phyloP scores from a whole-genome alignment of 768 basidiomycete species.

The Calocybe cyanea region DNA sequence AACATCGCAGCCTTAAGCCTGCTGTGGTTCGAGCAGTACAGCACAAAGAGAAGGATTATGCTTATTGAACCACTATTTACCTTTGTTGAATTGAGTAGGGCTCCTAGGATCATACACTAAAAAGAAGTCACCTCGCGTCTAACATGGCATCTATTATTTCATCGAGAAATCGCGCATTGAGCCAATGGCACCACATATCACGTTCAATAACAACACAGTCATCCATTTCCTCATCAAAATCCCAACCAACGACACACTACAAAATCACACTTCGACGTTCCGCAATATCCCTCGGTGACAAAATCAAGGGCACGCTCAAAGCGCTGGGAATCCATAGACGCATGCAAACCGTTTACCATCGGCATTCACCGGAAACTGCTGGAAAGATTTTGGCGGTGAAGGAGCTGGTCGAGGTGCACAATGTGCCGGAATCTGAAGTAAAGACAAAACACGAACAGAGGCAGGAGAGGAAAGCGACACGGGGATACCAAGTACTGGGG shows the following conservation, averaged over 20 bases:
- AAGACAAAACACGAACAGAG: conserved; percentile 69
- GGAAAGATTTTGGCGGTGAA: conserved; percentile 87
- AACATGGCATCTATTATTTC: conserved; percentile 15
- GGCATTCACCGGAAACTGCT: conserved; percentile 67
- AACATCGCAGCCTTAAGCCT: conserved; percentile 62
- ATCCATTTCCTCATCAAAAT: background rate
- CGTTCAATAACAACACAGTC: conserved; percentile 10
- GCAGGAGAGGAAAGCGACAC: conserved; percentile 57
- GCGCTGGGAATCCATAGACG: conserved; percentile 81
- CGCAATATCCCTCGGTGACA: conserved; percentile 74
- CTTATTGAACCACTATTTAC: too few species aligned
- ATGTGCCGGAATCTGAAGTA: conserved; percentile 68
- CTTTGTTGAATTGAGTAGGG: too few species aligned
- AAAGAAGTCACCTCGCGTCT: background rate
- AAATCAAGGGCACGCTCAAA: conserved; percentile 69
- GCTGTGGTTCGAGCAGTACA: too few species aligned
- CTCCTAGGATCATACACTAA: too few species aligned
- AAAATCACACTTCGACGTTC: conserved; percentile 89
- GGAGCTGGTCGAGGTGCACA: conserved; percentile 86
- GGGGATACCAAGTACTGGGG: conserved; percentile 64
- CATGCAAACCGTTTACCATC: conserved; percentile 81
- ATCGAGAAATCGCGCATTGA: conserved; percentile 10
- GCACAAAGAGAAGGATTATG: too few species aligned
- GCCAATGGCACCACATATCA: conserved; percentile 10
- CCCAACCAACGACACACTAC: conserved; percentile 61